Conservation (phyloP, 495 filamentous ascomycete genomes). For the Tetracladium marchalianum region DNA sequence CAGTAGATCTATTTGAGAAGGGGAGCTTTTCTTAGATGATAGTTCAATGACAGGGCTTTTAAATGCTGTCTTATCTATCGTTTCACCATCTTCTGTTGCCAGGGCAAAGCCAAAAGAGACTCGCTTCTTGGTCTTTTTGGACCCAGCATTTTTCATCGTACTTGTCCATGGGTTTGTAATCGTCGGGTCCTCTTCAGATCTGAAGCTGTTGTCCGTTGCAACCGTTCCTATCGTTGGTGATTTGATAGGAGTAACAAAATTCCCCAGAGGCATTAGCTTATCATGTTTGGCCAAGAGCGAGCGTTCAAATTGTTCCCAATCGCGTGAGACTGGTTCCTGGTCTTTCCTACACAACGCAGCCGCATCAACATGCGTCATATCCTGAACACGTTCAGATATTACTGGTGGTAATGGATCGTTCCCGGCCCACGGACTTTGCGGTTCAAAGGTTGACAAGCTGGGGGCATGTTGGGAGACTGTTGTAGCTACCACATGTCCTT, state of each 20-base stretch:
- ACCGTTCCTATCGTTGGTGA: background rate
- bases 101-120: constrained; percentile 15
- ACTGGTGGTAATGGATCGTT: background rate
- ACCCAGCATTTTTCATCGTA: background rate
- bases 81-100: background rate
- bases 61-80: background rate
- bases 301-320: background rate
- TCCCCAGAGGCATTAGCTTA: constrained; percentile 8
- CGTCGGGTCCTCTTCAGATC: constrained; percentile 5
- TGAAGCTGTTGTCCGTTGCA: background rate
- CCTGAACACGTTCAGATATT: background rate
- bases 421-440: constrained; percentile 16
- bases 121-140: constrained; percentile 8
- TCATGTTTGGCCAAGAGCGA: background rate
- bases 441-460: constrained; percentile 7
- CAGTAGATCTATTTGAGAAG: too few species aligned
- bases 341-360: background rate
- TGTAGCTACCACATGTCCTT: too few species aligned
- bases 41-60: too few species aligned
- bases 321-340: background rate
- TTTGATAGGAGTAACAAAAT: constrained; percentile 11
- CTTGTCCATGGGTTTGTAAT: constrained; percentile 17
- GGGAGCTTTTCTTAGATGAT: too few species aligned
- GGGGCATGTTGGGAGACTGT: background rate
- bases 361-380: background rate